These are phyloP conservation scores for Lentinula sp. DNA, from an alignment of 768 basidiomycete species.

Conservation along the genomic window DNA sequence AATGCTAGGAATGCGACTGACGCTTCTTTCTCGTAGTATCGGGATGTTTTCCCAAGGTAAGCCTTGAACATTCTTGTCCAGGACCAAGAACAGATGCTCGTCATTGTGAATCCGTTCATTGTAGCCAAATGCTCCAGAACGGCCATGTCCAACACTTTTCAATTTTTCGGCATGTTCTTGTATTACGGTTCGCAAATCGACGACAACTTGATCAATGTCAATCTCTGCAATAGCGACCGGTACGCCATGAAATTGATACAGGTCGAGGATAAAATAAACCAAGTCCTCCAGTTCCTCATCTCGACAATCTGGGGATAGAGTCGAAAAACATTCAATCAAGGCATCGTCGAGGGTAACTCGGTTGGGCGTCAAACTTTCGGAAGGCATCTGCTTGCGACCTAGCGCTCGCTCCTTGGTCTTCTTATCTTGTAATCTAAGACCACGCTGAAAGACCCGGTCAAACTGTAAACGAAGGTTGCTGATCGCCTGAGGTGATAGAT, in stretches of 20 bases:
- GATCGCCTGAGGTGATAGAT: slow-evolving; percentile 38
- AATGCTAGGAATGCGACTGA: slow-evolving; percentile 89
- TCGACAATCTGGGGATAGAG: slow-evolving; percentile 71
- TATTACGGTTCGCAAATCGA: slow-evolving; percentile 74
- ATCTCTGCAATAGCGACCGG: slow-evolving; percentile 87
- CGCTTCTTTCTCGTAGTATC: slow-evolving; percentile 71
- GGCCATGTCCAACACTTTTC: slow-evolving; percentile 15
- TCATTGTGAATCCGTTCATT: slow-evolving; percentile 26
- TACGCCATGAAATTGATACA: slow-evolving; percentile 91
- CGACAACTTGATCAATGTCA: slow-evolving; percentile 83
- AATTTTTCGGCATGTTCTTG: slow-evolving; percentile 55
- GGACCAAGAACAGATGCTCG: slow-evolving; percentile 78
- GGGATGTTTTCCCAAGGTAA: slow-evolving; percentile 97
- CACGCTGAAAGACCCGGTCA: slow-evolving; percentile 70
- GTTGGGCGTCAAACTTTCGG: slow-evolving; percentile 26
- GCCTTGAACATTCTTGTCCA: slow-evolving; percentile 85
- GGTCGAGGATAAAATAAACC: slow-evolving; percentile 87
- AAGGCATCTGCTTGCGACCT: slow-evolving; percentile 26
- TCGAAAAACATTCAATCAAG: slow-evolving; percentile 83
- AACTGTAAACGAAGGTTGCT: slow-evolving; percentile 58
- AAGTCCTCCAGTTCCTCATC: slow-evolving; percentile 97
- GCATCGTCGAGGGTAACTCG: slow-evolving; percentile 61
- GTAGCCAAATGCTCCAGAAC: slow-evolving; percentile 1
- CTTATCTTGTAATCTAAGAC: slow-evolving; percentile 55
- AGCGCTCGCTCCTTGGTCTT: slow-evolving; percentile 36